Conservation (phyloP, 495 filamentous ascomycete species). For the Letharia lupina region DNA sequence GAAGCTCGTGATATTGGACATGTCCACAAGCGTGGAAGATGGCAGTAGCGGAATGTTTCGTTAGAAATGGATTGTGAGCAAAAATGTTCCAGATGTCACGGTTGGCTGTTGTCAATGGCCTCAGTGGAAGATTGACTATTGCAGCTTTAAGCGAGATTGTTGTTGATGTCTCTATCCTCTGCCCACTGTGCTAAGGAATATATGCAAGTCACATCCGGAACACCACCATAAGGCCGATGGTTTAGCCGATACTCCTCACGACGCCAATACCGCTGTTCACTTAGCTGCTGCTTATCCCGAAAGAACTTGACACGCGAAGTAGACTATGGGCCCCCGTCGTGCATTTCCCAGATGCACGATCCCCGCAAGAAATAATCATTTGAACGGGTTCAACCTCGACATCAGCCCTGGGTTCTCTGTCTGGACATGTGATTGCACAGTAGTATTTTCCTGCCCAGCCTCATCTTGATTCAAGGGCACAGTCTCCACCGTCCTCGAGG, state of each 20-base stretch:
- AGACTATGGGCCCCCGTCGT: not conserved
- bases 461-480: slow-evolving; percentile 13
- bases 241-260: not conserved
- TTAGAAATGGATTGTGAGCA: no score
- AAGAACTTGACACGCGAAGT: not conserved
- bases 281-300: not conserved
- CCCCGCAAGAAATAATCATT: not conserved
- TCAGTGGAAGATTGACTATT: not conserved
- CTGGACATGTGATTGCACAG: slow-evolving; percentile 8
- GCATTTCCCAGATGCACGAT: not conserved
- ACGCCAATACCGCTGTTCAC: not conserved
- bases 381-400: slow-evolving; percentile 19
- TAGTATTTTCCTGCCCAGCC: not conserved
- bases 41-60: no score
- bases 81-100: no score
- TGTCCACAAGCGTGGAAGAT: no score
- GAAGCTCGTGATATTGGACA: no score
- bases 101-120: no score
- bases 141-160: not conserved
- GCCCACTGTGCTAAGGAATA: not conserved
- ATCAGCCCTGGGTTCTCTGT: slow-evolving; percentile 4
- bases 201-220: not conserved
- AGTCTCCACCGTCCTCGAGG: slow-evolving; percentile 12
- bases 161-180: not conserved
- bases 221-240: not conserved